Evolutionary conservation across 768 basidiomycete genomes (phyloP), one percentile per base, ranked within the genome.

Genomic region (Postia placenta): DNA sequence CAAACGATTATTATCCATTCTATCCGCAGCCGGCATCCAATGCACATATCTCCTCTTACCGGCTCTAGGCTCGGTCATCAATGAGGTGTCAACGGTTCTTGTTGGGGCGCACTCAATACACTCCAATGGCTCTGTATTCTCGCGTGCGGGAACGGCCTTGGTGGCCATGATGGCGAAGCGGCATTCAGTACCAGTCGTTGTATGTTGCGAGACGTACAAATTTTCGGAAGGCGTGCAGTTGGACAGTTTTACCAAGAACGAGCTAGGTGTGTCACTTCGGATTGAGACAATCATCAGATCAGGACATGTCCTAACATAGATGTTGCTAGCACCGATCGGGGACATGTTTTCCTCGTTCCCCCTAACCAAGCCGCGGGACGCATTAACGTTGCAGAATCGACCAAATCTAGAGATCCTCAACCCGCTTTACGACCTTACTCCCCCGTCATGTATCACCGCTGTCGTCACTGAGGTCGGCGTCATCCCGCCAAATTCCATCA

Each of bases 201-300:
- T 96, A 22, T 97, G 93, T 55, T 96, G 94, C 59, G 96, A 98
- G 69, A 99, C 96, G 3, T 98, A 98, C 72, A 99, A 99, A 66
- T 98, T 94, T 60, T 88, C 89, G 15, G 95, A 98, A 58, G 81
- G 82, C 27, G 85, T 98, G 24, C 85, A 89, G 66, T 73, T 98
- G 47, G 96, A 99, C 65, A 87, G 87, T 17, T 93, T 99, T 57
- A 92, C 88, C 38, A 92, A 90, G 67, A 99, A 99, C 60, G 96
- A 99, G 67, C 72, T 97, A 35, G 96, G 95, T 90, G 56, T 63
- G 79, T 59, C 0, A 11, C 5, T 40, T 12, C 14, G 17, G 4
- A 2, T 11, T 36, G 12, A 26, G 11, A 25, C 41, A 30, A 4
- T 15, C 17, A 25, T 41, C 5, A 7, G 38, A 9, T 39, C 20